Base-by-base conservation (phyloP, 192 early-diverging fungal genomes). In the Coemansia sp. region DNA sequence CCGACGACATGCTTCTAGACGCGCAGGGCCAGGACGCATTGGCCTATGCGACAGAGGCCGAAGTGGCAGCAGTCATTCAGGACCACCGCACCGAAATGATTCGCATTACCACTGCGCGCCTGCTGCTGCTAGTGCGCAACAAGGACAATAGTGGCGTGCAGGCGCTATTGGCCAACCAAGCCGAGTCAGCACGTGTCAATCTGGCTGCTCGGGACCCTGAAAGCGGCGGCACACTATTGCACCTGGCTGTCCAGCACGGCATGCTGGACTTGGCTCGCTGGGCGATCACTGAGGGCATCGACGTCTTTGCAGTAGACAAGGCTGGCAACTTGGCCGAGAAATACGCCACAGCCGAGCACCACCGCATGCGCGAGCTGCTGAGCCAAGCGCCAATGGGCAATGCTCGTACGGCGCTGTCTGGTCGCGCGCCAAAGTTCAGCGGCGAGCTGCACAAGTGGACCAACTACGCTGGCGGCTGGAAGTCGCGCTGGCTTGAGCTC, bases 381-480 rank as follows among this genome's bases (percentile, higher is more conserved):
- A 66, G 70, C 38, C 80, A 86, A 75, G 88, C 87, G 3, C 79
- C 89, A 0, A 77, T 78, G 71, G 85, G 78, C 46, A 80, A 86
- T 31, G 68, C 84, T 29, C 79, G 85, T 40, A 73, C 87, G 31
- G 80, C 84, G 2, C 80, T 86, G 1, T 79, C 85, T 24, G 91
- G 87, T 22, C 80, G 81, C 33, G 82, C 90, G 34, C 92, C 92
- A 11, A 81, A 80, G 50, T 62, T 80, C 58, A 78, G 75, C 43
- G 78, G 79, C 64, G 64, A 71, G 39, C 86, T 95, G 53, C 73
- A 87, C 76, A 95, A 95, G 73, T 95, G 93, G 93, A 93, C 91
- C 64, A 95, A 95, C 83, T 93, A 92, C 76, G 89, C 92, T 12
- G 75, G 86, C 50, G 93, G 94, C 46, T 95, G 92, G 85, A 90